Conservation (phyloP, 768 basidiomycete species). For the Suillus ampliporus region DNA sequence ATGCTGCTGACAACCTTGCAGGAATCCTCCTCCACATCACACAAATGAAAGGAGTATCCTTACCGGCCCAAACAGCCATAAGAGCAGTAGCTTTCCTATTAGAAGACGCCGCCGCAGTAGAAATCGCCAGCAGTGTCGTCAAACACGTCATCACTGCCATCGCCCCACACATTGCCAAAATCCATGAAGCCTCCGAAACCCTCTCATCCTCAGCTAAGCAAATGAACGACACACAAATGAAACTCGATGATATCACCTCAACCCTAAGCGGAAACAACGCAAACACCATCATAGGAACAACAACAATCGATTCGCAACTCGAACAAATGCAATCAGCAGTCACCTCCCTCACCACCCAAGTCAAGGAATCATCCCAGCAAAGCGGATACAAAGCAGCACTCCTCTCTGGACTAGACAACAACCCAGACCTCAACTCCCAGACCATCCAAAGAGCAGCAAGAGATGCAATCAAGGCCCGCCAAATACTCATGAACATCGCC, state of each 20-base stretch:
- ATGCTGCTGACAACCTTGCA: background rate
- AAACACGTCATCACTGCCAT: constrained; percentile 5
- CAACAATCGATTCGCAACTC: background rate
- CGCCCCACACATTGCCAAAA: constrained; percentile 2
- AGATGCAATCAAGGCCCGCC: background rate
- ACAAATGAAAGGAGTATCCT: background rate
- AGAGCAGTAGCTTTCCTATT: constrained; percentile 9
- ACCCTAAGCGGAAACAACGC: background rate
- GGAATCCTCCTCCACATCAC: constrained; percentile 4
- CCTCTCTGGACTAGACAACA: background rate
- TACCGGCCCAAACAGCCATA: background rate
- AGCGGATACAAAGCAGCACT: background rate
- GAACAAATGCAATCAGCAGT: background rate
- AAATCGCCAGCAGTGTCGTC: background rate
- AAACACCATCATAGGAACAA: background rate
- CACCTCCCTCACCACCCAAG: background rate
- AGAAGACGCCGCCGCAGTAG: background rate
- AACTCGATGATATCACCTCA: background rate
- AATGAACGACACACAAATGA: too few relatives aligned
- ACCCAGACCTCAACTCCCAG: background rate
- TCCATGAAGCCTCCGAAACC: background rate
- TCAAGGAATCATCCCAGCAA: background rate
- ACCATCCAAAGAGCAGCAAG: background rate
- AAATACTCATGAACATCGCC: background rate
- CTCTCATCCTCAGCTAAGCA: background rate